Evolutionary conservation across 495 filamentous ascomycete genomes (phyloP), one percentile per base, ranked within the genome.

Genomic region (Cetradonia linearis): DNA sequence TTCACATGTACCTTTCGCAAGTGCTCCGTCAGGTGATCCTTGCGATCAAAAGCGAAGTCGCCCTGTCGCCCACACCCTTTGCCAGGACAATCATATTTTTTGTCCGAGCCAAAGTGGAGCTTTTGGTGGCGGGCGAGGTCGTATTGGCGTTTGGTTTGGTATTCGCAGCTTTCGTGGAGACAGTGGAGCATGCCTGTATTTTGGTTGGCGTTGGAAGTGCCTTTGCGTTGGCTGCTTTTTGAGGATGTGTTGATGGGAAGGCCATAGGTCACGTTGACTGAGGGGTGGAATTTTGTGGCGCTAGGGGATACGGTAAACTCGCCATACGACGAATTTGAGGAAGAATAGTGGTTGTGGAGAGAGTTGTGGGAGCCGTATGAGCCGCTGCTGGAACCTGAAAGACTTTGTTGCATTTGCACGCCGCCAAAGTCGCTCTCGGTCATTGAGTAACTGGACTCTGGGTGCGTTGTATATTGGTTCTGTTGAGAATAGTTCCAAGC

Each of bases 11-110:
- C 89, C 5, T 88, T 83, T 30, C 89, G 82, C 25, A 91, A 70
- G 69, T 96, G 91, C 72, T 96, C 91, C 63, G 87, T 85, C 3
- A 94, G 78, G 63, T 96, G 95, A 71, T 95, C 91, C 58, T 85
- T 82, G 2, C 91, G 82, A 18, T 87, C 86, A n/a, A 69, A 96
- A 96, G 2, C 88, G 89, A 63, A 86, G 81, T 67, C 80, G 83
- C 1, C 78, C 79, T 68, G 86, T 85, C 90, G 84, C 67, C 89
- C 88, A 76, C 91, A 96, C 69, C 84, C 81, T n/a, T 72, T 65
- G 60, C 88, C 81, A 0, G 89, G 88, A 63, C 91, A 96, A 70
- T 86, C 81, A 48, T 89, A 78, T 50, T 83, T 80, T 56, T 88
- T 83, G 27, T 25, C 0, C 5, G 53, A 18, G 11, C 74, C 74